Evolutionary conservation across 2,329 filamentous ascomycete genomes (phyloP), one percentile per base, ranked within the genome.

Genomic region (Phialophora expanda): DNA sequence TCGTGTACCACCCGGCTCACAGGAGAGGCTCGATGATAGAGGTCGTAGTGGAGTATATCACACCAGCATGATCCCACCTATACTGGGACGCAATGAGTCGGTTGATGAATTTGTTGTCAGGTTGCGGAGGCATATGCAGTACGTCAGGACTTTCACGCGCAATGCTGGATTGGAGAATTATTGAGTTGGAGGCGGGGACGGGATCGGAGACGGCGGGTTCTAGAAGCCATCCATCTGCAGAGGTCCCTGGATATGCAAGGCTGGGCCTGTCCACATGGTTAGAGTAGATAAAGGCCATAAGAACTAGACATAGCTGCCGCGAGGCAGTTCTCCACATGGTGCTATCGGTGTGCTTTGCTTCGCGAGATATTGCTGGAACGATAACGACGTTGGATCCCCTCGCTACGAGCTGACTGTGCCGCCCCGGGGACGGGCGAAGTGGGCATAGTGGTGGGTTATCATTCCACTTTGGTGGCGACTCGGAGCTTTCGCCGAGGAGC

Each of bases 201-300:
- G 38, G n/a, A 17, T 8, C 38, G 17, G 38, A 44, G 38, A 44
- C 17, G 17, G 38, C 17, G 38, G 38, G 17, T n/a, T n/a, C 38
- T 44, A 44, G 38, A 44, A 44, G 17, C 12, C 38, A 44, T 34
- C 32, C 32, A 34, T 34, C 17, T n/a, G 38, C 38, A 44, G 17
- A 44, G 38, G 17, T n/a, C 38, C 17, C 17, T n/a, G 38, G 48
- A 51, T 22, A 51, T 51, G 48, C 48, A 51, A 51, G 48, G 48
- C 48, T 51, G 8, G 8, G 48, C 1, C 24, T 51, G 38, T 44
- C 38, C 38, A 44, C 38, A 44, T 44, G 38, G 38, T 44, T 44
- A 44, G 38, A n/a, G 38, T 3, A 44, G 38, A 44, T n/a, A 20
- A 44, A n/a, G 38, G 38, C 4, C 14, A 41, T n/a, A 44, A 26